A percentile compares a stretch with the other conserved stretches of the same genome.
Evolutionary conservation across 345 rosid species (phyloP).

Genomic region (Brassica cretica): DNA sequence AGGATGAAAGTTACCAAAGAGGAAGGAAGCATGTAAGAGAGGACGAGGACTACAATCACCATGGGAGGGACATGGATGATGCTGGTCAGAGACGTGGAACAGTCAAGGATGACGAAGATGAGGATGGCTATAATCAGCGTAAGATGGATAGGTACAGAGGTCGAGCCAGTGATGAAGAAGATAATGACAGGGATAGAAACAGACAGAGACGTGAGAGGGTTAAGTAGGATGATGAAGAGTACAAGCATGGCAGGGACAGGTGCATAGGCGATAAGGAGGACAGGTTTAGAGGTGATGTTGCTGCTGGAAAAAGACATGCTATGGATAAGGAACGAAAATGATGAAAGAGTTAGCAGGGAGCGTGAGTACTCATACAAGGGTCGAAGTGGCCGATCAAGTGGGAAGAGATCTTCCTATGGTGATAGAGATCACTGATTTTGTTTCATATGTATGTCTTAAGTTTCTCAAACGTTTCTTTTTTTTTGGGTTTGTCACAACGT

Average conservation of each 20-base stretch:
- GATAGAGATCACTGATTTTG: slow-evolving; percentile 22
- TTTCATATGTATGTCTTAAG: slow-evolving; percentile 5
- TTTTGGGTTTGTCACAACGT: not conserved
- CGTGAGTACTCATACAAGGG: slow-evolving; percentile 23
- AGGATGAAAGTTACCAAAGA: slow-evolving; percentile 41
- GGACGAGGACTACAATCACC: not conserved
- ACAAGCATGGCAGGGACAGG: slow-evolving; percentile 36
- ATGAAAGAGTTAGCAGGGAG: not conserved
- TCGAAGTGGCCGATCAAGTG: slow-evolving; percentile 28
- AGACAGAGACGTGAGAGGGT: slow-evolving; percentile 14
- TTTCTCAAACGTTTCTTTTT: slow-evolving; percentile 8
- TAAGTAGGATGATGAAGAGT: slow-evolving; percentile 30
- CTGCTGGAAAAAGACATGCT: slow-evolving; percentile 23
- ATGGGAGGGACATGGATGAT: slow-evolving; percentile 41
- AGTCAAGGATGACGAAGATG: slow-evolving; percentile 14
- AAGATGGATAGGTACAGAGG: slow-evolving; percentile 31
- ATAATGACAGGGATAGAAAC: slow-evolving; percentile 34
- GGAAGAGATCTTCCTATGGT: slow-evolving; percentile 31
- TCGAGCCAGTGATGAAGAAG: slow-evolving; percentile 26
- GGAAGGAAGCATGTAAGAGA: slow-evolving; percentile 43
- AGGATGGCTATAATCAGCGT: no score
- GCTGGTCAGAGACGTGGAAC: slow-evolving; percentile 41
- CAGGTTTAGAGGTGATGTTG: slow-evolving; percentile 21
- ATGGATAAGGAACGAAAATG: slow-evolving; percentile 7
- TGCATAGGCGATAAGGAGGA: slow-evolving; percentile 43